Evolutionary conservation across 1,284 basidiomycete species (phyloP), one percentile per base, ranked within the genome.

Genomic region (Salmacisia buchloeana): DNA sequence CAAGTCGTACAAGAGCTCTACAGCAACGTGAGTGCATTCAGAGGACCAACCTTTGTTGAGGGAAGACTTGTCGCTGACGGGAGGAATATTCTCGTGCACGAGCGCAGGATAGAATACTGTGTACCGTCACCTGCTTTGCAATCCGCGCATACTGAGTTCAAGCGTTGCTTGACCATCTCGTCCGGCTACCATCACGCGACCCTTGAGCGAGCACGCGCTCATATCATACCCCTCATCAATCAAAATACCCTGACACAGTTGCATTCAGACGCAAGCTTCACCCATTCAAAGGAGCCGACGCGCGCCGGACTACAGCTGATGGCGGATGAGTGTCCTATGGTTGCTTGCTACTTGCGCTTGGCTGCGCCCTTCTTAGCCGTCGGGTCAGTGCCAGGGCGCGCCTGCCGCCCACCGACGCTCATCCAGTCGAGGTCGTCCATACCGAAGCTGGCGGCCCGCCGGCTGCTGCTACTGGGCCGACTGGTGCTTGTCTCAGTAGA

Each of bases 401-500:
- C 77, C 59, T 79, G 72, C 33, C 75, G 63, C 33, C 77, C 77
- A 58, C 77, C 76, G 43, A 73, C 73, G 59, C 70, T 75, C 77
- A 79, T 79, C 77, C 77, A 79, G 61, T 69, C 72, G 29, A 78
- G 62, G 60, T 79, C 77, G 18, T 69, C 64, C 62, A 71, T 69
- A n/a, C 69, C 75, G 58, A 77, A 79, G 39, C 59, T 60, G 23
- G 73, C 67, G 25, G 58, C 43, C 27, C 60, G 62, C 58, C 21
- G 33, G 59, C 61, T 34, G n/a, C n/a, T n/a, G n/a, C n/a, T n/a
- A n/a, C n/a, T n/a, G n/a, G n/a, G n/a, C n/a, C n/a, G n/a, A n/a
- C n/a, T n/a, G n/a, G n/a, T n/a, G n/a, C n/a, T n/a, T n/a, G n/a
- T n/a, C n/a, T n/a, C n/a, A n/a, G n/a, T n/a, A n/a, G n/a, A n/a